Evolutionary conservation across 495 filamentous ascomycete genomes (phyloP), one percentile per base, ranked within the genome.

Genomic region (Hyaloscypha variabilis): DNA sequence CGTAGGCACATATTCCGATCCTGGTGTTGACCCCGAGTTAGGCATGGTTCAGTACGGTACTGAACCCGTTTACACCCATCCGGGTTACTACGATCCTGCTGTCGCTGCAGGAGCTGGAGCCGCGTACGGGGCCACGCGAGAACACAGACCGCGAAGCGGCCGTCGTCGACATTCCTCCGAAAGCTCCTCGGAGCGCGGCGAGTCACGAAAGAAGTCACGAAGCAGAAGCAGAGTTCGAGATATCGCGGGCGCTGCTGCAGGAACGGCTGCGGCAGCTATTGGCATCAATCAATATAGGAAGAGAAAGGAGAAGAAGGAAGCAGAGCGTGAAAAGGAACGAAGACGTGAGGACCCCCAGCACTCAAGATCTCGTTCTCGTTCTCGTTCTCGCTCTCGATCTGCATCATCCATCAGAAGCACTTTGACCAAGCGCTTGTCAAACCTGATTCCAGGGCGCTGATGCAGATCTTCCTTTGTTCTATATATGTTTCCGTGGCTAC

Each of bases 31-130:
- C 78, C 84, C 79, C 80, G 85, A 88, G 75, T 75, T 87, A 81
- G 89, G 87, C 64, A 81, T 95, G 78, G 91, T 96, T 78, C 90
- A 93, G 75, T 94, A 94, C 78, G 92, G 90, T 66, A 82, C 85
- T 52, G 82, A 85, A 54, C 87, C 88, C 57, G 82, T 91, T 39
- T 77, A 83, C 71, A 71, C 69, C 21, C 63, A 73, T 36, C 62
- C 67, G 46, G 60, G 70, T 42, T 36, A 28, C 74, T 55, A 78
- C 77, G 79, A 82, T 31, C 79, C 79, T 14, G 69, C 58, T 50
- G 13, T 58, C 26, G 63, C 67, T 49, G 67, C 55, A 23, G 66
- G 51, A 28, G 71, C 71, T n/a, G 73, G 73, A 31, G 75, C 79
- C 14, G 74, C 77, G 19, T 78, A 79, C 67, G 79, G 77, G 67